phyloP scores from a whole-genome alignment of 345 rosid genomes.

The Sisymbrium altissimum region DNA sequence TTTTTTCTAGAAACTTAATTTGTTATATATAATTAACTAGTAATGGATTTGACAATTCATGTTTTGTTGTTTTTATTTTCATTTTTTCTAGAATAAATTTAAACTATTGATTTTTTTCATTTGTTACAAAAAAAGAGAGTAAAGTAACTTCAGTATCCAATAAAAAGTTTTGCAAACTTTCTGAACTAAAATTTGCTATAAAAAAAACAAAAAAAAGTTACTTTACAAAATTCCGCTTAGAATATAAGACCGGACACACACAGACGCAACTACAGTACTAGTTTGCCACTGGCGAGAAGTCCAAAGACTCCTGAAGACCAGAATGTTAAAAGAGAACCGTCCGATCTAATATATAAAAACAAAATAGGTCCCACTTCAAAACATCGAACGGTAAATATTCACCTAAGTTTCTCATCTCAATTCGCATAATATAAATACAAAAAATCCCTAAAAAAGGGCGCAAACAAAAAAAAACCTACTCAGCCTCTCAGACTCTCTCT shows the following conservation, averaged over 20 bases:
- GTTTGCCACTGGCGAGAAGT: conserved; percentile 1
- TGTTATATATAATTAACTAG: too few relatives aligned
- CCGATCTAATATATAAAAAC: not conserved
- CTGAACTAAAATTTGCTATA: not conserved
- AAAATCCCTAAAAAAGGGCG: conserved; percentile 36
- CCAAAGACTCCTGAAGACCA: conserved; percentile 14
- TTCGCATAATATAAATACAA: conserved; percentile 6
- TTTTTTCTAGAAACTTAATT: too few relatives aligned
- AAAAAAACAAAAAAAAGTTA: not conserved
- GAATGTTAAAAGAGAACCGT: not conserved
- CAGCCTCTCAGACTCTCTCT: not conserved
- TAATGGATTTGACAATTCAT: too few relatives aligned
- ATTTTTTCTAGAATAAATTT: not conserved
- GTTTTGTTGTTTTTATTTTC: too few relatives aligned
- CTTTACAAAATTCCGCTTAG: not conserved
- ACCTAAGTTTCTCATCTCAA: not conserved
- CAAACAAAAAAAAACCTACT: conserved; percentile 16
- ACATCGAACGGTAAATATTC: conserved; percentile 8
- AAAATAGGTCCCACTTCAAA: not conserved
- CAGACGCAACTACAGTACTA: not conserved
- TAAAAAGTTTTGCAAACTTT: not conserved
- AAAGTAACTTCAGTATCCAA: not conserved
- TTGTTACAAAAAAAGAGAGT: not conserved
- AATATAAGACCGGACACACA: not conserved
- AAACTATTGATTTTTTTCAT: not conserved